phyloP scores from a whole-genome alignment of 176 grass and related monocot genomes.

The bread wheat (Triticum aestivum) region IWGSC_CS_RefSeq_v2.1 NC_057795.1:666035985-666036484 shows the following conservation, averaged over 20 bases:
- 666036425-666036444: not conserved
- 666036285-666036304: too few relatives aligned
- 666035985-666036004: too few relatives aligned
- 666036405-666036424: slow-evolving; percentile 25
- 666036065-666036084: not conserved
- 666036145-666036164: not conserved
- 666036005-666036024: too few relatives aligned
- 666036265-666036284: too few relatives aligned
- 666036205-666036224: too few relatives aligned
- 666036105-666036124: not conserved
- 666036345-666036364: slow-evolving; percentile 27
- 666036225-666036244: too few relatives aligned
- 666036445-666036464: too few relatives aligned
- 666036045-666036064: slow-evolving; percentile 37
- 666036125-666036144: not conserved
- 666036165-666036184: not conserved
- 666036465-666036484: too few relatives aligned
- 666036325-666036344: slow-evolving; percentile 21
- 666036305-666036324: too few relatives aligned
- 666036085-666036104: slow-evolving; percentile 27
- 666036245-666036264: too few relatives aligned
- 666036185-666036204: fast-evolving
- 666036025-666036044: not conserved
- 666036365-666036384: not conserved
- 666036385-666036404: slow-evolving; percentile 22